Evolutionary conservation across 2,329 filamentous ascomycete genomes (phyloP).

Genomic region (Arthrobotrys sinensis): DNA sequence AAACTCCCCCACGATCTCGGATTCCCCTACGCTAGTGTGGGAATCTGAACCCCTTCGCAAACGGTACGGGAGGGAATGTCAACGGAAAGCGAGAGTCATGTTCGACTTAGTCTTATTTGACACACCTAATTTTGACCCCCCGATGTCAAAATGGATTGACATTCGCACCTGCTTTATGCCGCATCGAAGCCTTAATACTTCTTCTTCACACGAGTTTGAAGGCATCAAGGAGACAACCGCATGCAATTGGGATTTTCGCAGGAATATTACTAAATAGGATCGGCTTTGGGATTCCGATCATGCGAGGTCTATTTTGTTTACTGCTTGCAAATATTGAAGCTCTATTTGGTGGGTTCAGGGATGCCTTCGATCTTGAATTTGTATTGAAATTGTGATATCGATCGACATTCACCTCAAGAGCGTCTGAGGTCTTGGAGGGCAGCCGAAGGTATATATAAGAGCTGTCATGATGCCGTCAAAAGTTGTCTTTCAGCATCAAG

Average conservation of each 20-base stretch:
- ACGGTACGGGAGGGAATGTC: constrained; percentile 27
- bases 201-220: constrained; percentile 3
- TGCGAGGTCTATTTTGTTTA: neutral
- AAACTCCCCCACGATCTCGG: neutral
- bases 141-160: constrained; percentile 15
- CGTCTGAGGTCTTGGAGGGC: neutral
- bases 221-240: constrained; percentile 21
- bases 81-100: constrained; percentile 41
- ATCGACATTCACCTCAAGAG: constrained; percentile 5
- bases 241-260: constrained; percentile 23
- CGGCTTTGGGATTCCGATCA: constrained; percentile 15
- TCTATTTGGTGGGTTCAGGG: neutral
- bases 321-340: constrained; percentile 7
- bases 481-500: neutral
- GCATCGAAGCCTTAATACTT: constrained; percentile 10
- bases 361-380: neutral
- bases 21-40: neutral
- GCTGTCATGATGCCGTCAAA: neutral
- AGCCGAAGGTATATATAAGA: neutral
- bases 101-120: neutral
- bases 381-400: constrained; percentile 16
- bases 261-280: neutral
- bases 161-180: constrained; percentile 32
- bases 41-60: constrained; percentile 22
- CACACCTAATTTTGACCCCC: neutral